Evolutionary conservation across 805 yeast genomes (phyloP), one percentile per base, ranked within the genome.

Genomic region (Candida boleticola): DNA sequence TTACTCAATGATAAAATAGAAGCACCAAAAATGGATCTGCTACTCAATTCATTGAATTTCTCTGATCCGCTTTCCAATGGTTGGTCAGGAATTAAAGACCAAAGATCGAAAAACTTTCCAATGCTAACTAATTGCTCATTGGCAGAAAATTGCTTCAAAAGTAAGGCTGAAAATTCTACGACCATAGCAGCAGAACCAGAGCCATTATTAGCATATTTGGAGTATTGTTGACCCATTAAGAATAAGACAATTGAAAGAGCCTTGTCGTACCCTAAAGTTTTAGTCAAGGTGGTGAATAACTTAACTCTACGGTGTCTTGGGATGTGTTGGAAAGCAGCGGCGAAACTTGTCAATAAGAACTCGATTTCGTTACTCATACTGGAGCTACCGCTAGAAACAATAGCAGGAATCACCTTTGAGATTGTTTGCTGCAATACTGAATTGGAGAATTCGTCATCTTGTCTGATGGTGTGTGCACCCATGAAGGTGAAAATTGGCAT

Each of bases 401-500:
- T 74, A 0, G 97, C 97, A 4, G 99, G 98, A 27, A 93, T 82
- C 38, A 93, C 97, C 53, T 85, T 83, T 18, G 85, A 68, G 38
- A 93, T 84, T 1, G 99, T 92, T 59, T 88, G 93, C 55, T 89
- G 95, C 48, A 93, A 89, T 35, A 90, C 97, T 50, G 86, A 86
- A 25, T 85, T 85, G 0, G 97, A 89, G 57, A 87, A 92, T 58
- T 89, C 97, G 62, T 93, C 98, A 61, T 93, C 99, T 65, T 93
- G 97, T 55, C 96, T 83, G 40, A 93, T 79, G 11, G 97, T 90
- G 56, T 89, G 95, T 10, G 98, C 96, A 45, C 99, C 99, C 98
- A 93, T 93, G 55, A 93, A 93, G 1, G 99, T 93, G 71, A 93
- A 93, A 39, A 93, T 92, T n/a, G 99, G 99, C 99, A 93, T 93